Percentiles rank a stretch among this genome's conserved stretches.
Conservation (phyloP, 2,329 filamentous ascomycete genomes). For the Xenoacremonium recifei region DNA sequence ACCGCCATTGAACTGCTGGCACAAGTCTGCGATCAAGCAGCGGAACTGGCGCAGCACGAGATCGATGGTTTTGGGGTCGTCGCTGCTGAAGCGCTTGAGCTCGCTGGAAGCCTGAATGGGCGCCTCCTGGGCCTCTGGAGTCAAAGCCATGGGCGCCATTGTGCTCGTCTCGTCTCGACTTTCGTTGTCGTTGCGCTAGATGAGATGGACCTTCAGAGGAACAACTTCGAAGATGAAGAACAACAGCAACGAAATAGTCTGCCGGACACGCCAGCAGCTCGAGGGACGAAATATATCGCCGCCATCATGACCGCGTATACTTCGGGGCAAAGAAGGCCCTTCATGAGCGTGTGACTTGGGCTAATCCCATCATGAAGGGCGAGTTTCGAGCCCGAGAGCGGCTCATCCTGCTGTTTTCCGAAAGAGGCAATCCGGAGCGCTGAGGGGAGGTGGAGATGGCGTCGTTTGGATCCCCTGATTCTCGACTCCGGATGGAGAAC, state of each 20-base stretch:
- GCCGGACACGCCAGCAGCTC: neutral
- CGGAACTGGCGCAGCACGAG: conserved; percentile 60
- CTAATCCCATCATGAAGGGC: neutral
- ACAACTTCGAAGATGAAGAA: neutral
- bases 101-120: conserved; percentile 15
- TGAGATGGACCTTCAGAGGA: too few species aligned
- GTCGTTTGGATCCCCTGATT: neutral
- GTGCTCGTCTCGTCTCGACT: too few species aligned
- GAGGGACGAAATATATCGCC: conserved; percentile 15
- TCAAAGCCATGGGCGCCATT: conserved; percentile 25
- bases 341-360: conserved; percentile 9
- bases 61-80: conserved; percentile 33
- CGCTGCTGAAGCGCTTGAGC: conserved; percentile 24
- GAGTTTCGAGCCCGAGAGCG: conserved; percentile 2
- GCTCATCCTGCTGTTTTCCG: conserved; percentile 12
- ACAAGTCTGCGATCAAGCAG: conserved; percentile 64
- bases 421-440: conserved; percentile 16
- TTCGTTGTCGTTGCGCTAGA: too few species aligned
- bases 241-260: neutral
- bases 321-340: conserved; percentile 1
- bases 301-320: conserved; percentile 1
- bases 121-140: conserved; percentile 16
- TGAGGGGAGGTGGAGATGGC: conserved; percentile 4
- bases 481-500: conserved; percentile 2
- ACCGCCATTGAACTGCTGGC: conserved; percentile 67